Conservation (phyloP, 2,329 filamentous ascomycete genomes). For the Cytospora mali region DNA sequence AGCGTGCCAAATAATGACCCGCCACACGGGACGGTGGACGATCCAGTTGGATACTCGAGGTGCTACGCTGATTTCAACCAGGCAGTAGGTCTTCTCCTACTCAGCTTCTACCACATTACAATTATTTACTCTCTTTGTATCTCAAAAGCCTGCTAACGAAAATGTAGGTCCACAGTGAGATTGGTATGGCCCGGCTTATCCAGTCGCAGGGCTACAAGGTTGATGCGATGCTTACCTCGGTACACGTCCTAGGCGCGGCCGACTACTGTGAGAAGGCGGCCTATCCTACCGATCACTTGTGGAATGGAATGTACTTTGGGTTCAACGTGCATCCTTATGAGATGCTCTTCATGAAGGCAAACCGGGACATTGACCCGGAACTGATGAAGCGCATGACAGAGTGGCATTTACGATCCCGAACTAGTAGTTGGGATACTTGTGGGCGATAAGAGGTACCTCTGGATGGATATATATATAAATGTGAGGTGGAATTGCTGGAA, state of each 20-base stretch:
- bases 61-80: slow-evolving; percentile 16
- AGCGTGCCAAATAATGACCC: slow-evolving; percentile 26
- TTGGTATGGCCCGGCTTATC: slow-evolving; percentile 33
- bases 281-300: slow-evolving; percentile 8
- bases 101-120: background rate
- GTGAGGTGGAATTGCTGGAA: too few species aligned
- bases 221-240: slow-evolving; percentile 34
- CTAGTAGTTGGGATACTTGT: background rate
- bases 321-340: slow-evolving; percentile 25
- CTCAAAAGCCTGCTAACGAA: slow-evolving; percentile 7
- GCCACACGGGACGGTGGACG: slow-evolving; percentile 30
- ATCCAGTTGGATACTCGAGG: slow-evolving; percentile 29
- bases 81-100: slow-evolving; percentile 2
- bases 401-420: slow-evolving; percentile 33
- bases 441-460: background rate
- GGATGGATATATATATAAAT: too few species aligned
- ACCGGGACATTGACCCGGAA: slow-evolving; percentile 28
- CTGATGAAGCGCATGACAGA: slow-evolving; percentile 35
- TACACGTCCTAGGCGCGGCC: background rate
- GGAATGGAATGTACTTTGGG: slow-evolving; percentile 16
- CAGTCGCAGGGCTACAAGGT: slow-evolving; percentile 35
- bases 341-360: slow-evolving; percentile 22
- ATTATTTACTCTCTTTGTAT: slow-evolving; percentile 31
- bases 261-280: background rate
- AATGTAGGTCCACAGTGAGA: slow-evolving; percentile 32